Evolutionary conservation across 768 basidiomycete genomes (phyloP).

Genomic region (Boletus vermiculosoides): DNA sequence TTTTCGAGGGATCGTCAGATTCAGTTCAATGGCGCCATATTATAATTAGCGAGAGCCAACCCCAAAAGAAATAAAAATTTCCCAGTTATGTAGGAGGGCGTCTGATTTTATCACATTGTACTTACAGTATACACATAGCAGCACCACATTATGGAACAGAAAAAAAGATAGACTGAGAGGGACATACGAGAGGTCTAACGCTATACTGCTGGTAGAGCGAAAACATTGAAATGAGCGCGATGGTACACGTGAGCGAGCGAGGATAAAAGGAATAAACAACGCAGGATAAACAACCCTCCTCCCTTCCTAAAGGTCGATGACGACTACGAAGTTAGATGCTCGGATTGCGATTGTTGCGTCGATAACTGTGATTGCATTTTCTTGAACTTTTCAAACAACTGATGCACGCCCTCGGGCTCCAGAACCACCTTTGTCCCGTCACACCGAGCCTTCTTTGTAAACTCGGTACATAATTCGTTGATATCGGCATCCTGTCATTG

Average conservation of each 20-base stretch:
- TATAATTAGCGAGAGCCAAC: background rate
- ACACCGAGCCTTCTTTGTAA: conserved; percentile 78
- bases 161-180: background rate
- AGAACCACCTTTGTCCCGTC: conserved; percentile 83
- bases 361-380: conserved; percentile 19
- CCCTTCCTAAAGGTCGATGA: no score
- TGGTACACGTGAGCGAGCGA: conserved; percentile 17
- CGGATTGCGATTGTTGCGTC: conserved; percentile 5
- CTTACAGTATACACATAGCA: background rate
- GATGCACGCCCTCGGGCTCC: conserved; percentile 46
- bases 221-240: background rate
- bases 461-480: conserved; percentile 74
- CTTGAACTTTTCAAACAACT: conserved; percentile 43
- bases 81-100: background rate
- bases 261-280: conserved; percentile 22
- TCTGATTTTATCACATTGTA: background rate
- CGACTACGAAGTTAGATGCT: conserved; percentile 17
- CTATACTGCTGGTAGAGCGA: background rate
- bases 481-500: conserved; percentile 65
- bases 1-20: background rate
- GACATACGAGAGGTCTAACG: background rate
- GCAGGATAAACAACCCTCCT: conserved; percentile 2
- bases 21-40: background rate
- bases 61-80: background rate
- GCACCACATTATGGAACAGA: no score